Conservation (phyloP, 2,329 filamentous ascomycete genomes). For the Dothidotthia symphoricarpi region DNA sequence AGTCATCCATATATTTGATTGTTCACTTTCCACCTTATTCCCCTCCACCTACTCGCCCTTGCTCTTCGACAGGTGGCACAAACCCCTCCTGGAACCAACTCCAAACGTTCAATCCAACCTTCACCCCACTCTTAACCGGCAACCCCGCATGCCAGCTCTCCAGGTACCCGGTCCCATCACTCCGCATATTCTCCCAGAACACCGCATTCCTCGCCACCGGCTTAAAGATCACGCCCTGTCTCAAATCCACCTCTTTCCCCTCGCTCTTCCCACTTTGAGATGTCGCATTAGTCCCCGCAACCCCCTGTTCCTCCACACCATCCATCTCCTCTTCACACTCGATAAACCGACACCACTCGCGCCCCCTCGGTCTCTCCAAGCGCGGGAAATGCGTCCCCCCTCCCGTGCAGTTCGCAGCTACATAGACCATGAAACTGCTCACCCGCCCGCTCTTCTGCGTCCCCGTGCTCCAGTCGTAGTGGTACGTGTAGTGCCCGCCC, state of each 20-base stretch:
- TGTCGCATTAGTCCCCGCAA: not conserved
- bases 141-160: conserved; percentile 63
- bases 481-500: conserved; percentile 58
- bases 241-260: conserved; percentile 18
- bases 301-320: not conserved
- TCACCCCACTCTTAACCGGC: conserved; percentile 55
- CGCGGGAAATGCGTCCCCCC: conserved; percentile 62
- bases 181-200: conserved; percentile 61
- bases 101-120: conserved; percentile 65
- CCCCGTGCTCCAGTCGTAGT: conserved; percentile 55
- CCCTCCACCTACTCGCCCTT: too few species aligned
- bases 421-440: conserved; percentile 63
- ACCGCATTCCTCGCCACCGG: conserved; percentile 59
- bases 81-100: conserved; percentile 56
- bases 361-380: conserved; percentile 45
- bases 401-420: conserved; percentile 52
- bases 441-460: conserved; percentile 44
- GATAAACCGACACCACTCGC: conserved; percentile 58
- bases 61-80: conserved; percentile 12
- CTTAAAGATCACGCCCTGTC: conserved; percentile 57
- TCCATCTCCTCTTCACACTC: conserved; percentile 46
- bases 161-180: conserved; percentile 56
- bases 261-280: conserved; percentile 11
- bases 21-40: too few species aligned
- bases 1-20: too few species aligned